Evolutionary conservation across 2,329 filamentous ascomycete species (phyloP).

Genomic region (Paramyrothecium roridum): DNA sequence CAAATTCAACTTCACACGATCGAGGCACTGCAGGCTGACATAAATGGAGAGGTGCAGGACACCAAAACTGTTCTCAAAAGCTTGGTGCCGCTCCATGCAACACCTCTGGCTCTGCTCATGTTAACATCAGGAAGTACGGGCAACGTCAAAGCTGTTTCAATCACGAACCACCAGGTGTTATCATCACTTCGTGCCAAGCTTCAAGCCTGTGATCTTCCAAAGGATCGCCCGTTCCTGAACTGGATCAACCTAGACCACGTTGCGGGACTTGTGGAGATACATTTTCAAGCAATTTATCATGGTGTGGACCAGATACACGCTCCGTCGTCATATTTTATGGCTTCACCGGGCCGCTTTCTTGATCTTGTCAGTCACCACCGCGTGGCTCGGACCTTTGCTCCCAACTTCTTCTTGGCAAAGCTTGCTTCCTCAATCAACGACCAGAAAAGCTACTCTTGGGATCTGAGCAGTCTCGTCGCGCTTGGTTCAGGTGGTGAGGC

Average conservation of each 20-base stretch:
- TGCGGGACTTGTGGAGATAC: constrained; percentile 47
- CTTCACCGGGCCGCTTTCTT: constrained; percentile 34
- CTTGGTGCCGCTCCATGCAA: too few relatives aligned
- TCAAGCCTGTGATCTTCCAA: constrained; percentile 14
- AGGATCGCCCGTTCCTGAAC: constrained; percentile 35
- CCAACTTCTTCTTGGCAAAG: constrained; percentile 30
- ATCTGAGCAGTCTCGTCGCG: constrained; percentile 20
- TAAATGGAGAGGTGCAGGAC: not conserved
- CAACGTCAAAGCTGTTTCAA: constrained; percentile 44
- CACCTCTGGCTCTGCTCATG: constrained; percentile 35
- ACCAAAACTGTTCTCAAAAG: not conserved
- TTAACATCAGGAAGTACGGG: constrained; percentile 52
- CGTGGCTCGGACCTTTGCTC: constrained; percentile 41
- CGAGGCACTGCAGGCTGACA: not conserved
- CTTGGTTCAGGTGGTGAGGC: constrained; percentile 44
- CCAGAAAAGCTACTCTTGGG: not conserved
- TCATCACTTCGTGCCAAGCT: constrained; percentile 37
- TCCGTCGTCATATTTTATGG: constrained; percentile 33
- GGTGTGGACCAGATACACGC: constrained; percentile 44
- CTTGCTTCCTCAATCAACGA: constrained; percentile 7
- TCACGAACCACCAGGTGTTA: constrained; percentile 40
- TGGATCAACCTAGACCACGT: constrained; percentile 55
- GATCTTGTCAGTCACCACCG: constrained; percentile 34
- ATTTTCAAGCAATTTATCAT: constrained; percentile 42
- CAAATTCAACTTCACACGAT: not conserved